Percentiles rank a stretch among this genome's conserved stretches.
Evolutionary conservation across 352 stramenopile species (phyloP).

Genomic region (Thraustochytrium sp.): DNA sequence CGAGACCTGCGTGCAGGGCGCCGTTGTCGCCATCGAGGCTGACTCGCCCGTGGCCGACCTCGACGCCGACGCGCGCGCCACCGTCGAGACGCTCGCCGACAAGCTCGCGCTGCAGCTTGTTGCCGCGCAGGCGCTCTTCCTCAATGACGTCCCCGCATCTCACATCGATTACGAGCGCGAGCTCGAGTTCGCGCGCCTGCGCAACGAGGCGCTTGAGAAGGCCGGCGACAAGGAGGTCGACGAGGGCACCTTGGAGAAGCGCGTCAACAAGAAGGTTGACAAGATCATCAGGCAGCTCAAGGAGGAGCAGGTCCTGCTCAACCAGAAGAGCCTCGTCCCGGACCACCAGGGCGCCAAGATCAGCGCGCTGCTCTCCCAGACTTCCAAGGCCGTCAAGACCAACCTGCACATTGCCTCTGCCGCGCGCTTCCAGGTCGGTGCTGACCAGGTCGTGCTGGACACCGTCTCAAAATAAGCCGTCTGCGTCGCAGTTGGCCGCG

Average conservation of each 20-base stretch:
- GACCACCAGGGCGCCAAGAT: slow-evolving; percentile 18
- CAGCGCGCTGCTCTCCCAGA: neutral
- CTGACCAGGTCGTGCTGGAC: neutral
- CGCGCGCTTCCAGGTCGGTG: slow-evolving; percentile 32
- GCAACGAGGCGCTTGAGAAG: slow-evolving; percentile 17
- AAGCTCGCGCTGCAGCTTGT: slow-evolving; percentile 30
- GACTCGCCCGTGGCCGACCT: slow-evolving; percentile 50
- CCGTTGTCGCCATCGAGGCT: slow-evolving; percentile 79
- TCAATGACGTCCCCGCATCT: neutral
- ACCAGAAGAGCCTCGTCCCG: slow-evolving; percentile 8
- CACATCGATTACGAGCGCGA: slow-evolving; percentile 32
- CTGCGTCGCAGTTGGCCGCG: too few relatives aligned
- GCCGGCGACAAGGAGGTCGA: slow-evolving; percentile 25
- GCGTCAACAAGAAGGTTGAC: slow-evolving; percentile 31
- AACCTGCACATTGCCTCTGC: neutral
- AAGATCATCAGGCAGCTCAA: slow-evolving; percentile 38
- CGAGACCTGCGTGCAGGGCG: slow-evolving; percentile 69
- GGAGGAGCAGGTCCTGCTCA: slow-evolving; percentile 29
- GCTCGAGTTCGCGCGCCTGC: slow-evolving; percentile 32
- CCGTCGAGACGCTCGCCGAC: slow-evolving; percentile 5
- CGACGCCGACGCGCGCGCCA: slow-evolving; percentile 54
- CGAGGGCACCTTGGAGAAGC: neutral
- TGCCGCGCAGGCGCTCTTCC: slow-evolving; percentile 14
- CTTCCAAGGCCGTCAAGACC: neutral
- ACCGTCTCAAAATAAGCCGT: too few relatives aligned